These are phyloP conservation scores for Rosa rugosa DNA, from an alignment of 306 rosid species.

Conservation along the genomic window DNA sequence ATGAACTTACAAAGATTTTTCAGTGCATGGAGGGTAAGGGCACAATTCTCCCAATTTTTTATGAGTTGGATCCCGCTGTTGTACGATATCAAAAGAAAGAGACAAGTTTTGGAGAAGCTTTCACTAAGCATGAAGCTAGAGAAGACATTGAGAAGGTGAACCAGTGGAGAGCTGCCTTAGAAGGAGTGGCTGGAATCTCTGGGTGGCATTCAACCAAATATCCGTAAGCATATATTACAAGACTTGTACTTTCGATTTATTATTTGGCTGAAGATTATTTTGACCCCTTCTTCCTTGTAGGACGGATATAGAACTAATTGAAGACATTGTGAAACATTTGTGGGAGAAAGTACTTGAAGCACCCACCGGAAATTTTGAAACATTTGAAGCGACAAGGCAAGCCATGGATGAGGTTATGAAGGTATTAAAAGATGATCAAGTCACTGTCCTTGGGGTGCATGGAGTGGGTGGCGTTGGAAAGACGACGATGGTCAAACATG, in stretches of 20 bases:
- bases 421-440: not conserved
- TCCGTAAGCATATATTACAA: not conserved
- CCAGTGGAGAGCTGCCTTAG: no score
- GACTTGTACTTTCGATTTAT: not conserved
- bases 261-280: not conserved
- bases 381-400: not conserved
- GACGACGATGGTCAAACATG: not conserved
- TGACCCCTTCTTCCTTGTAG: not conserved
- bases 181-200: no score
- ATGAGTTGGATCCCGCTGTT: no score
- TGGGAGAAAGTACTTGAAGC: not conserved
- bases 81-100: no score
- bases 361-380: not conserved
- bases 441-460: not conserved
- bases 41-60: no score
- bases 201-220: not conserved
- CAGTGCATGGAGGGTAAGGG: no score
- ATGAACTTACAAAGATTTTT: no score
- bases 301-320: not conserved
- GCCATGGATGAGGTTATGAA: slow-evolving; percentile 1
- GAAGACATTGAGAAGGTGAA: no score
- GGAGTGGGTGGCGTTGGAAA: not conserved
- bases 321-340: not conserved
- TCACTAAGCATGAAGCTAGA: no score
- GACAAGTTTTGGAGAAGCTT: no score